Evolutionary conservation across 140 eudicot genomes (phyloP).

Genomic region (Oenanthe javanica): DNA sequence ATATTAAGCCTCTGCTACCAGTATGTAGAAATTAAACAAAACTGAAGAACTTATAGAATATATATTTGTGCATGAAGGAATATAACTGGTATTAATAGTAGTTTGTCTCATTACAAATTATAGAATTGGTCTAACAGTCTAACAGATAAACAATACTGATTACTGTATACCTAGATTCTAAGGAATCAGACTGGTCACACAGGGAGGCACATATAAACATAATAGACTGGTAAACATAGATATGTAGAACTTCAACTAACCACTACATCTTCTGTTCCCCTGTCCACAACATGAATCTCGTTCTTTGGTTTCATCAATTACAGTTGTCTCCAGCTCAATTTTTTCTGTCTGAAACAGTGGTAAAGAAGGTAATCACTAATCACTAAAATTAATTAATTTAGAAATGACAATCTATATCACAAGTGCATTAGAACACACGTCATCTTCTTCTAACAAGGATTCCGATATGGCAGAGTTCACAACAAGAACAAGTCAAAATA

Average conservation of each 20-base stretch:
- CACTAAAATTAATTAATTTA: background rate
- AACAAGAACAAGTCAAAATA: background rate
- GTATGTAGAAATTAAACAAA: background rate
- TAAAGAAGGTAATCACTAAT: background rate
- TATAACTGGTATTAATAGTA: no score
- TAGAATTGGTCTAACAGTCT: background rate
- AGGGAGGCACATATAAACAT: background rate
- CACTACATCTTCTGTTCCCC: constrained; percentile 88
- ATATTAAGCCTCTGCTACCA: background rate
- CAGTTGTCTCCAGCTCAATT: constrained; percentile 97
- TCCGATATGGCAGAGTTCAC: background rate
- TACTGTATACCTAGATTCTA: background rate
- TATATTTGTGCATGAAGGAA: no score
- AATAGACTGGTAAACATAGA: constrained; percentile 1
- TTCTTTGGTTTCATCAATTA: constrained; percentile 94
- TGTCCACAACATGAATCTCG: constrained; percentile 91
- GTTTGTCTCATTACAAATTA: background rate
- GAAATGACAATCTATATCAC: background rate
- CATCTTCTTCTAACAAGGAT: background rate
- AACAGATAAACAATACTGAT: background rate
- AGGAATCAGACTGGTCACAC: background rate
- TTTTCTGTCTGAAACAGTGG: constrained; percentile 70
- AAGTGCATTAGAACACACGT: background rate
- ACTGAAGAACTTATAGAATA: background rate
- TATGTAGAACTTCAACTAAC: constrained; percentile 37